Base-by-base conservation (phyloP, 1,284 basidiomycete genomes). In the Naganishia albida region DNA sequence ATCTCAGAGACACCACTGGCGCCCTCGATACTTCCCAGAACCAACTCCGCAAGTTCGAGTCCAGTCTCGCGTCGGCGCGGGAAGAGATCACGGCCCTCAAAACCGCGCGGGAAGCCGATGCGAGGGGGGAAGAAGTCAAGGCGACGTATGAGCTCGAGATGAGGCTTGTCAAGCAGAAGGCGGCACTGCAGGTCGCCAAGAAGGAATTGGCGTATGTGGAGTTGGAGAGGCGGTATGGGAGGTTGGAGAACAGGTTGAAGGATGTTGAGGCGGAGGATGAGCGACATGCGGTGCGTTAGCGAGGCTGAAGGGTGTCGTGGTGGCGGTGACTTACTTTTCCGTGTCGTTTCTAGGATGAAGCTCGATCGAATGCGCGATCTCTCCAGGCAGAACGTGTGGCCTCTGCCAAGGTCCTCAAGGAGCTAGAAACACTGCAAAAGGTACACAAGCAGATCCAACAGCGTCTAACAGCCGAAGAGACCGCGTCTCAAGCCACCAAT, bases 81-180 rank as follows among this genome's bases (percentile, higher is more conserved):
- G 46, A 60, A 4, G 46, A 60, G 10, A 60, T 60, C 34, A 40
- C 56, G 20, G n/a, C 13, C 2, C 38, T 60, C 2, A n/a, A 48
- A 23, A 39, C n/a, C 15, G 43, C 34, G 2, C 20, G 15, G 6
- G 30, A 38, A 25, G 28, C 46, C 4, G 1, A 25, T 2, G 44
- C 18, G 13, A 13, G 30, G 20, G 23, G 25, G 16, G 56, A 49
- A 13, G 56, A 60, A 13, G 38, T 60, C n/a, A n/a, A 39, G 28
- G 56, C 56, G n/a, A 60, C 30, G 30, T 60, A 48, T 40, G 56
- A 60, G 46, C 18, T 60, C 3, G 56, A 60, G 56, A 39, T 60
- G 46, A 60, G 56, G 23, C 56, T 60, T 40, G 56, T 26, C 3
- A 49, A 60, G 46, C 56, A 60, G 16, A 60, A 60, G 56, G 56